Base-by-base conservation (phyloP, 345 rosid genomes). In the Syzygium aqueum region DNA sequence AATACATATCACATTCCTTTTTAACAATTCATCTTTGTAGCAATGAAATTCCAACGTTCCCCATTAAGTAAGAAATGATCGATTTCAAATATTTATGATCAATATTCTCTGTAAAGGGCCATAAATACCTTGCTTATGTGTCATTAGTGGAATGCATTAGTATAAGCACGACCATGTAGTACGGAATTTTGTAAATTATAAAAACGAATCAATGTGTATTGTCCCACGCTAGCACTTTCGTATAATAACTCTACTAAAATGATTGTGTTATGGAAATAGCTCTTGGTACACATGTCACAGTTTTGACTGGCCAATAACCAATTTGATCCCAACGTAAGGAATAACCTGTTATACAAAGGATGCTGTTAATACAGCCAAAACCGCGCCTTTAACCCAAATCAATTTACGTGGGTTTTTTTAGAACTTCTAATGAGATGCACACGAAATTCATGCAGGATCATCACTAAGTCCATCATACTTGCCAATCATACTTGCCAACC, bases 401-500 rank as follows among this genome's bases (percentile, higher is more conserved):
- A 15, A 14, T 15, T 61, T 63, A 28, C 7, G 19, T n/a, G 30
- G 73, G n/a, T 0, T 0, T 3, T 61, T n/a, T 61, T 14, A n/a
- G 0, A 13, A 6, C 19, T 7, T 13, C 73, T n/a, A 2, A 33
- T n/a, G 73, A 61, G 33, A 11, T 63, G 77, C 77, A 63, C 40
- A 63, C 2, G 37, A 63, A 63, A n/a, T 28, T 16, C 19, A 63
- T 28, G 37, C 40, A 28, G 11, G n/a, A 59, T 59, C 16, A 27
- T 27, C 12, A 0, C 12, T 59, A 59, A 0, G 77, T 14, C 40
- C 77, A 63, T 63, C 77, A 63, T n/a, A 14, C 37, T 63, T 28
- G 30, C 0, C 23, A 0, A 0, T 6, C 78, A 17, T 67, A n/a
- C n/a, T 63, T 28, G 30, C 0, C 23, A 0, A 0, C 12, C 78